Evolutionary conservation across 768 basidiomycete species (phyloP).

Genomic region (Ramaria rubella): DNA sequence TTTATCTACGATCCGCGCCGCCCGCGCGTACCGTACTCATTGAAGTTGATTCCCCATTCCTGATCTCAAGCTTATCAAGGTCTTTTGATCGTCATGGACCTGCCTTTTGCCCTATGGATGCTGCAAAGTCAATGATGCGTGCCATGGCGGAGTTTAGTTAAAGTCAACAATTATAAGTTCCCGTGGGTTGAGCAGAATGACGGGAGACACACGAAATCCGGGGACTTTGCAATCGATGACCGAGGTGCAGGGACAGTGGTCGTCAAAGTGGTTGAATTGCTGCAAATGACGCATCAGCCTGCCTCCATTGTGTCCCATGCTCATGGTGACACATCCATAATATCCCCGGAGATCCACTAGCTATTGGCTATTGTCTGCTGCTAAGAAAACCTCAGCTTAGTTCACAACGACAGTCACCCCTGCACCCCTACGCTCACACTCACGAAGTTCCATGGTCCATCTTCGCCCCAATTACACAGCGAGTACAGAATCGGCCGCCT

Average conservation of each 20-base stretch:
- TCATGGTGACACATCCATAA: slow-evolving; percentile 12
- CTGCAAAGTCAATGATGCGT: slow-evolving; percentile 33
- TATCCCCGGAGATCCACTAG: slow-evolving; percentile 22
- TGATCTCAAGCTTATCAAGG: slow-evolving; percentile 33
- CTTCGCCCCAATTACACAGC: slow-evolving; percentile 38
- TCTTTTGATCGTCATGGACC: slow-evolving; percentile 32
- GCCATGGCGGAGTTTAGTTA: slow-evolving; percentile 13
- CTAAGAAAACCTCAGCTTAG: neutral
- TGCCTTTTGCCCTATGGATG: slow-evolving; percentile 30
- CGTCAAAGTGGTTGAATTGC: slow-evolving; percentile 30
- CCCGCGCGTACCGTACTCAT: slow-evolving; percentile 35
- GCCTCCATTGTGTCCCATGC: no score
- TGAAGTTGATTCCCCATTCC: slow-evolving; percentile 30
- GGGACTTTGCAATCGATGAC: slow-evolving; percentile 33
- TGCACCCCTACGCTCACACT: slow-evolving; percentile 11
- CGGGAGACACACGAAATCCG: slow-evolving; percentile 26
- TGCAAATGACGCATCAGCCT: slow-evolving; percentile 10
- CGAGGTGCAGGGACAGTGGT: slow-evolving; percentile 31
- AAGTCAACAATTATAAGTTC: neutral
- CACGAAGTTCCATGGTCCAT: slow-evolving; percentile 36
- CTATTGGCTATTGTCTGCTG: slow-evolving; percentile 20
- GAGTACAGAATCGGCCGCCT: slow-evolving; percentile 34
- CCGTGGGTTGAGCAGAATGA: neutral
- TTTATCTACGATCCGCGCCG: neutral
- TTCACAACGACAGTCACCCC: neutral